Conservation (phyloP, 768 basidiomycete genomes). For the Auricularia sp. region DNA sequence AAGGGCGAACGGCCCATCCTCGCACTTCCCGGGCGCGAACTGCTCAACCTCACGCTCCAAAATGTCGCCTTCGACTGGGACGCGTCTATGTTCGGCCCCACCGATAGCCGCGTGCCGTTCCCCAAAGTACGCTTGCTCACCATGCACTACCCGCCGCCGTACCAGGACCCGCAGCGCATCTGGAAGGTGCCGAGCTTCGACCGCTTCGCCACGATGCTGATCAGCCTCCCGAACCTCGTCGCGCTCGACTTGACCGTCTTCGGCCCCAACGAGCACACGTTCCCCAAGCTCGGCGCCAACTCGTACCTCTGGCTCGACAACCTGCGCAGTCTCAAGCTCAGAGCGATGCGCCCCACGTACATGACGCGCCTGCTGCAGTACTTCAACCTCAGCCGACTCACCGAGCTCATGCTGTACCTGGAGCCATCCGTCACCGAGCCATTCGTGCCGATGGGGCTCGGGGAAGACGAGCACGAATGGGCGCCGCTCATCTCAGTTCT, state of each 20-base stretch:
- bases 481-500: background rate
- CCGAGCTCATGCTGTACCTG: background rate
- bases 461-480: background rate
- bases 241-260: background rate
- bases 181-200: background rate
- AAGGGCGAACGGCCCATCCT: background rate
- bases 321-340: background rate
- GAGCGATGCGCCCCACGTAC: background rate
- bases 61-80: background rate
- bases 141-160: background rate
- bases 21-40: background rate
- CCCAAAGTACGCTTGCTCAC: background rate
- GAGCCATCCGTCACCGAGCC: background rate
- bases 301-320: background rate
- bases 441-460: background rate
- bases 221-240: background rate
- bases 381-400: background rate
- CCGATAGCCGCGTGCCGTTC: background rate
- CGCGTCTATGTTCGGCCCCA: background rate
- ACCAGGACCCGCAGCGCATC: background rate
- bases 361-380: background rate
- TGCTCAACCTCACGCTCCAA: background rate
- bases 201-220: background rate
- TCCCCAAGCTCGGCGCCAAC: background rate
- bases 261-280: background rate